Evolutionary conservation across 352 stramenopile species (phyloP).

Genomic region (Pythium monospermum): DNA sequence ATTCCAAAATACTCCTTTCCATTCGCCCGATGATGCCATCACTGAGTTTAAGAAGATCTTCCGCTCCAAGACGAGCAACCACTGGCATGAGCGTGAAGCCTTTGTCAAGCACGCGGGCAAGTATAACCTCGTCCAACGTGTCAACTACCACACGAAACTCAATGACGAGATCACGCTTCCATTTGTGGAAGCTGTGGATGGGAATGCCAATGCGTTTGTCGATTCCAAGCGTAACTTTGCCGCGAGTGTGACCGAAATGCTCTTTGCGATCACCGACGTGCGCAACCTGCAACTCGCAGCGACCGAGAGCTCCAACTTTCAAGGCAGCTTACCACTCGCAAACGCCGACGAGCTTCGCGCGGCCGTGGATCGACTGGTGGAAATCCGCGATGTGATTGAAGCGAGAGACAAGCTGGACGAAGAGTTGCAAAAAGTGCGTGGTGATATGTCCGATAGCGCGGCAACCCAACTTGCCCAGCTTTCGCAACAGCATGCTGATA

Average conservation of each 20-base stretch:
- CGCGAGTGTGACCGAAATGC: constrained; percentile 38
- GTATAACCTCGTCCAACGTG: constrained; percentile 70
- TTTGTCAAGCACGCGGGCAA: constrained; percentile 64
- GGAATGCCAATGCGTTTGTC: constrained; percentile 22
- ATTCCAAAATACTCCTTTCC: constrained; percentile 76
- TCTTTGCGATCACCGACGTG: constrained; percentile 69
- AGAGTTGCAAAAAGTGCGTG: constrained; percentile 41
- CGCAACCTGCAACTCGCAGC: constrained; percentile 62
- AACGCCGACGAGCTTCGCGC: constrained; percentile 50
- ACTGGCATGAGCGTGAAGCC: constrained; percentile 39
- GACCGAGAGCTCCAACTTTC: constrained; percentile 41
- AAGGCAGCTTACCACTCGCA: constrained; percentile 48
- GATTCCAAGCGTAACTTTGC: constrained; percentile 31
- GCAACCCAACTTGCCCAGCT: constrained; percentile 35
- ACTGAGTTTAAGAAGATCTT: constrained; percentile 83
- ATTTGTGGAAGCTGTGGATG: constrained; percentile 38
- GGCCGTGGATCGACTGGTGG: constrained; percentile 39
- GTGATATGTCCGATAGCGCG: constrained; percentile 42
- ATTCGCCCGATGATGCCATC: constrained; percentile 40
- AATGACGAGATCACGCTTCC: constrained; percentile 47
- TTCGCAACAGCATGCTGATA: constrained; percentile 36
- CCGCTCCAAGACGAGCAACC: constrained; percentile 66
- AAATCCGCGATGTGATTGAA: constrained; percentile 48
- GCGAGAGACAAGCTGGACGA: constrained; percentile 42
- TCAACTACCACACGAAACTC: constrained; percentile 50